A percentile compares a stretch with the other conserved stretches of the same genome.
phyloP scores from a whole-genome alignment of 2,329 filamentous ascomycete species.

The Arthrobotrys iridis region DNA sequence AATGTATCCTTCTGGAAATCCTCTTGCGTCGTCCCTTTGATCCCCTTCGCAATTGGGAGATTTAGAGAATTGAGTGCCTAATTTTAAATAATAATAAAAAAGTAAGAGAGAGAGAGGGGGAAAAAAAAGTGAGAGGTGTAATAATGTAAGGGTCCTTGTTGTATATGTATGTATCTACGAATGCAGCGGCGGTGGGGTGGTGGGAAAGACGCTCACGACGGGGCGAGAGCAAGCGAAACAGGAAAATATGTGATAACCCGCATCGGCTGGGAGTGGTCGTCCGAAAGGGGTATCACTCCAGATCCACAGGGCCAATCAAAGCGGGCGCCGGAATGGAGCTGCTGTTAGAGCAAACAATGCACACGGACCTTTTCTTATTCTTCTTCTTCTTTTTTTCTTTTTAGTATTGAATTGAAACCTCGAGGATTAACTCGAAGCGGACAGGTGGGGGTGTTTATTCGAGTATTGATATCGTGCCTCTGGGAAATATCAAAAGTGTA shows the following conservation, averaged over 20 bases:
- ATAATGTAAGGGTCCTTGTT: not conserved
- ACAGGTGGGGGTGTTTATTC: too few species aligned
- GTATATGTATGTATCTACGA: too few species aligned
- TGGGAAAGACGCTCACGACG: not conserved
- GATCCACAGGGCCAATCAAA: not conserved
- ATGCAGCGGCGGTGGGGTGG: not conserved
- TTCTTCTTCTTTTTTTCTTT: too few species aligned
- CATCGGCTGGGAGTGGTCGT: constrained; percentile 8
- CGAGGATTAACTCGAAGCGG: too few species aligned
- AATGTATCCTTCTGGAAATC: not conserved
- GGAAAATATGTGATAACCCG: constrained; percentile 8
- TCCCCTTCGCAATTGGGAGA: too few species aligned
- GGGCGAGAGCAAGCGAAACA: too few species aligned
- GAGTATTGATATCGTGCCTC: too few species aligned
- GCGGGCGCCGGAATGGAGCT: not conserved
- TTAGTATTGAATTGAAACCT: too few species aligned
- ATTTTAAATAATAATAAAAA: not conserved
- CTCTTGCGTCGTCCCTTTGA: too few species aligned
- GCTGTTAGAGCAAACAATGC: constrained; percentile 12
- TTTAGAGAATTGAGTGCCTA: too few species aligned
- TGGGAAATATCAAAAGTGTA: too few species aligned
- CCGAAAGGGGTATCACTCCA: constrained; percentile 1
- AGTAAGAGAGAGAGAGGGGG: not conserved
- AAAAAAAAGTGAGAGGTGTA: not conserved
- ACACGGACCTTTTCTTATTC: not conserved